Evolutionary conservation across 1,284 basidiomycete genomes (phyloP), one percentile per base, ranked within the genome.

Genomic region (Fomitopsis pinicola): DNA sequence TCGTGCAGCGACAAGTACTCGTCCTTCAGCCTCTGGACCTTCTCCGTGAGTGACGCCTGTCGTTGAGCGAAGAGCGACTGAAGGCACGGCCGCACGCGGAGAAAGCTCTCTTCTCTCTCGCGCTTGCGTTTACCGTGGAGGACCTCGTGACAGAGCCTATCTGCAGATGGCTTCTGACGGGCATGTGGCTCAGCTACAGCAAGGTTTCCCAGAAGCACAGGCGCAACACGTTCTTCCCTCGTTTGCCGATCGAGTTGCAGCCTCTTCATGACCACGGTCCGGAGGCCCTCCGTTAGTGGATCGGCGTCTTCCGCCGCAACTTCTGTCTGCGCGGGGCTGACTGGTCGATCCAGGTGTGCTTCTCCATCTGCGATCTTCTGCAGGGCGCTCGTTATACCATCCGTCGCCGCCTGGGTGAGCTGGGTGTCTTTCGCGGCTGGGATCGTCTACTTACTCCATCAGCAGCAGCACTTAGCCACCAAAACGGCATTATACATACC

Each of bases 1-100:
- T 87, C 80, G 67, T 95, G 87, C 42, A 91, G 76, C 17, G 76
- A 69, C 42, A 87, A 69, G 69, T 95, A 95, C 70, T 94, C 87
- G 58, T 81, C 78, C 56, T 81, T 81, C 40, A 95, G 76, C 17
- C 73, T 75, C 50, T 80, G 72, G 4, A 82, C 73, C 72, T 92
- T 93, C 61, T 79, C 80, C 35, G 79, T 73, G 30, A 87, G 69
- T 40, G 76, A 72, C 3, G 75, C 75, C 66, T 87, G 79, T 35
- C 83, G 82, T 62, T 79, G 75, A 45, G 77, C 77, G 65, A 92
- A 84, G 60, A 78, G 81, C 58, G 80, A 76, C 52, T 79, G 75
- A 48, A 91, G 74, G 38, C 80, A 78, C 22, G 78, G 77, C 66
- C 80, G 80, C 22, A 81, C 73, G 19, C 71, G 67, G 26, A 71